Evolutionary conservation across 2,329 filamentous ascomycete genomes (phyloP), one percentile per base, ranked within the genome.

Genomic region (Trichoderma sp.): DNA sequence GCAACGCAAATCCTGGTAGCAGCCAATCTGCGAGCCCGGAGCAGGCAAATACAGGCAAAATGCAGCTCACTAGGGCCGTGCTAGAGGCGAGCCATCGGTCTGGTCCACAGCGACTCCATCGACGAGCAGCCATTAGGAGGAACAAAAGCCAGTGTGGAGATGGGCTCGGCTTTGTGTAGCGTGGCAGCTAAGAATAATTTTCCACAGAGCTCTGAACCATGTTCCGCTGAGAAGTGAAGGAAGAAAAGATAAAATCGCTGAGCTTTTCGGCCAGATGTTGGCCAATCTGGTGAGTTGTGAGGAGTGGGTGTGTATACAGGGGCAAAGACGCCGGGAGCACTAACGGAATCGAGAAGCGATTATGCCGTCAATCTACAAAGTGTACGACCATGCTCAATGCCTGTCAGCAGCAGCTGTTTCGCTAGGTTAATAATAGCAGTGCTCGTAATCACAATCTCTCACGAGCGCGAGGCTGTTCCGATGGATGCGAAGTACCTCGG

Each of bases 81-180:
- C 66, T 61, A 68, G 15, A 47, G 65, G 47, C 20, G 32, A 50
- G 39, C 65, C 65, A 59, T 58, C 55, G 53, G 65, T 20, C 12
- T 59, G 34, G 64, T 68, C 66, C 66, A 68, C 66, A 68, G 34
- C 36, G 55, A 68, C 66, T 68, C 66, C 66, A 68, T 68, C 66
- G 53, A 20, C 66, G 13, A 47, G 66, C 55, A 61, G 50, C 66
- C 55, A 68, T 20, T 68, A 28, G 43, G 66, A 68, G 55, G 26
- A 13, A 6, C 32, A 43, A 68, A n/a, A 34, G 36, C 66, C 34
- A 23, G 39, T 50, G 68, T 70, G 68, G 34, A 70, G 59, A 70
- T 34, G 66, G 66, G 36, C 13, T 11, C 28, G 55, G 66, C 26
- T 32, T 34, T 43, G 36, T 39, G 66, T 68, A 68, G 66, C 55